phyloP scores from a whole-genome alignment of 345 rosid genomes.

The Schrenkiella parvula region DNA sequence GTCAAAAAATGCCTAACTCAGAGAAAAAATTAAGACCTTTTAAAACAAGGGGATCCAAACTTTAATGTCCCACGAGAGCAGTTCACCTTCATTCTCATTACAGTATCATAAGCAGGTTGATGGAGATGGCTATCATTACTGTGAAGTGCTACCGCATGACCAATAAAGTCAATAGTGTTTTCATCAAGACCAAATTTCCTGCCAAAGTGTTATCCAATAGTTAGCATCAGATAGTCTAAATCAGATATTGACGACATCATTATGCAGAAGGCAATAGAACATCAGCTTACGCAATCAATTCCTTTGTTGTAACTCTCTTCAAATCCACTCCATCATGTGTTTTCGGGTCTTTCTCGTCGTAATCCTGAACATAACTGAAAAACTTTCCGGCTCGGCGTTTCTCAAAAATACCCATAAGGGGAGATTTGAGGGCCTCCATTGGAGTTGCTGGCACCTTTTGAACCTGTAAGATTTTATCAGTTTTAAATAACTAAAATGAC shows the following conservation, averaged over 20 bases:
- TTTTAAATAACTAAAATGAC: not conserved
- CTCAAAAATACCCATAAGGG: constrained; percentile 97
- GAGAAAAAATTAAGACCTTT: not conserved
- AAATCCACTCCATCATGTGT: constrained; percentile 97
- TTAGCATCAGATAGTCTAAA: constrained; percentile 11
- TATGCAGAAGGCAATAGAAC: constrained; percentile 5
- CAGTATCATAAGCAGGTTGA: constrained; percentile 94
- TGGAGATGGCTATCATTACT: constrained; percentile 73
- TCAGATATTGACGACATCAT: not conserved
- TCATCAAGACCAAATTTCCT: constrained; percentile 90
- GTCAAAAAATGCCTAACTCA: constrained; percentile 8
- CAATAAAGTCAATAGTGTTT: constrained; percentile 87
- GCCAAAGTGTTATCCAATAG: constrained; percentile 26
- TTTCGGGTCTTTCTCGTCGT: constrained; percentile 72
- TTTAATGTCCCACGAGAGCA: not conserved
- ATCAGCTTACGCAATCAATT: constrained; percentile 74
- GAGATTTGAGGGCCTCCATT: constrained; percentile 92
- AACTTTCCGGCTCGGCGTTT: constrained; percentile 96
- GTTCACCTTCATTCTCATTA: constrained; percentile 91
- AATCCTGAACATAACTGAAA: constrained; percentile 84
- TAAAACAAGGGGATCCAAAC: not conserved
- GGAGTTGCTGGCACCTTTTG: constrained; percentile 97
- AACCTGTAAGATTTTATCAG: constrained; percentile 43
- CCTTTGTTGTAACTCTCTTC: constrained; percentile 72
- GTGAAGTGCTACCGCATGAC: constrained; percentile 95